phyloP scores from a whole-genome alignment of 2,329 filamentous ascomycete genomes.

The Fusarium chuoi region DNA sequence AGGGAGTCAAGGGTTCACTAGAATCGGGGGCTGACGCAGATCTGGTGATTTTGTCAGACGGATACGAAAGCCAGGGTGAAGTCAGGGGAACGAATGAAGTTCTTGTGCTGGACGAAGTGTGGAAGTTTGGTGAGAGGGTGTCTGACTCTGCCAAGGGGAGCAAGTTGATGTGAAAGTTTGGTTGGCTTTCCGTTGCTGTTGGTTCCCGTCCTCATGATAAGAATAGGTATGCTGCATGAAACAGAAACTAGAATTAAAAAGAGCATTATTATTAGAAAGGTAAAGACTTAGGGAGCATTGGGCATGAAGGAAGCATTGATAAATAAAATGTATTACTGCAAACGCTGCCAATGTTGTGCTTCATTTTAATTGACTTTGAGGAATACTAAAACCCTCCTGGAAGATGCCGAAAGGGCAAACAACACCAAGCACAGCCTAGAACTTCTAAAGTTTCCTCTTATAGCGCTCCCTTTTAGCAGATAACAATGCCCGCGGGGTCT shows the following conservation, averaged over 20 bases:
- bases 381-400: not conserved
- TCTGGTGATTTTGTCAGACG: constrained; percentile 73
- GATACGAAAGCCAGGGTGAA: constrained; percentile 41
- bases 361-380: not conserved
- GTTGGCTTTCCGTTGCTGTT: constrained; percentile 1
- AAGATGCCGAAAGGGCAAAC: constrained; percentile 13
- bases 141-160: constrained; percentile 35
- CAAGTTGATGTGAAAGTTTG: constrained; percentile 27
- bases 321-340: not conserved
- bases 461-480: constrained; percentile 7
- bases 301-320: not conserved
- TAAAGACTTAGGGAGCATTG: not conserved
- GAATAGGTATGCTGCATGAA: constrained; percentile 21
- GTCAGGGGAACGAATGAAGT: constrained; percentile 56
- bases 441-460: constrained; percentile 2
- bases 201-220: not conserved
- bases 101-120: constrained; percentile 78
- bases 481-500: constrained; percentile 8
- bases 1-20: constrained; percentile 73
- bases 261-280: constrained; percentile 6
- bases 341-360: not conserved
- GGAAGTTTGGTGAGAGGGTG: constrained; percentile 77
- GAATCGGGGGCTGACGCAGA: constrained; percentile 73
- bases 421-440: not conserved
- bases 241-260: constrained; percentile 5